Evolutionary conservation across 2,329 filamentous ascomycete genomes (phyloP).

Genomic region (Penicillium sp.): DNA sequence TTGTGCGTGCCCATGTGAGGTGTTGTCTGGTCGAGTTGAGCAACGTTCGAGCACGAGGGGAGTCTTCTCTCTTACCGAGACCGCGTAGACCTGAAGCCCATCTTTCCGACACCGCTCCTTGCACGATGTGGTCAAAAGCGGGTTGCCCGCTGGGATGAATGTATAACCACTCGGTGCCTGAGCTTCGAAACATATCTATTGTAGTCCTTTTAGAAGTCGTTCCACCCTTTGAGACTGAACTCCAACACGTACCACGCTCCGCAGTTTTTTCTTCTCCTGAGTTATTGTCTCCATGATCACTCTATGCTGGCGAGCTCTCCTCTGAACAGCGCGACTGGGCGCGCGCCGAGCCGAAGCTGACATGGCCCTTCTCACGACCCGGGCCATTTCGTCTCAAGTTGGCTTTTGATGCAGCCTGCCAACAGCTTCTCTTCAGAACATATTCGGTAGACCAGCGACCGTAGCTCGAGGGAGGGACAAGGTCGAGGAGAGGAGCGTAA

Average conservation of each 20-base stretch:
- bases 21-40: conserved; percentile 46
- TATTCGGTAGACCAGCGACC: conserved; percentile 5
- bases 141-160: conserved; percentile 62
- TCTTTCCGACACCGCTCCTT: conserved; percentile 61
- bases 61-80: conserved; percentile 55
- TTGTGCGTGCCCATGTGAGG: conserved; percentile 53
- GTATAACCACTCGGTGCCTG: conserved; percentile 61
- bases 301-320: conserved; percentile 52
- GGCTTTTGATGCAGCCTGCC: conserved; percentile 22
- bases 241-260: conserved; percentile 49
- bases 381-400: conserved; percentile 35
- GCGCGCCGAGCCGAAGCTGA: conserved; percentile 37
- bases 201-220: conserved; percentile 3
- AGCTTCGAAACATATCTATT: conserved; percentile 57
- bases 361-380: conserved; percentile 37
- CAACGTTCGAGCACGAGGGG: conserved; percentile 5
- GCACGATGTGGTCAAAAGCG: conserved; percentile 59
- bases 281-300: conserved; percentile 60
- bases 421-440: conserved; percentile 19
- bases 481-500: not conserved
- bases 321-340: conserved; percentile 35
- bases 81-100: conserved; percentile 57
- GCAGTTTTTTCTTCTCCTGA: conserved; percentile 62
- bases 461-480: not conserved
- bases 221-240: not conserved